Conservation (phyloP, 257 asterid species). For the Plantago ovata region DNA sequence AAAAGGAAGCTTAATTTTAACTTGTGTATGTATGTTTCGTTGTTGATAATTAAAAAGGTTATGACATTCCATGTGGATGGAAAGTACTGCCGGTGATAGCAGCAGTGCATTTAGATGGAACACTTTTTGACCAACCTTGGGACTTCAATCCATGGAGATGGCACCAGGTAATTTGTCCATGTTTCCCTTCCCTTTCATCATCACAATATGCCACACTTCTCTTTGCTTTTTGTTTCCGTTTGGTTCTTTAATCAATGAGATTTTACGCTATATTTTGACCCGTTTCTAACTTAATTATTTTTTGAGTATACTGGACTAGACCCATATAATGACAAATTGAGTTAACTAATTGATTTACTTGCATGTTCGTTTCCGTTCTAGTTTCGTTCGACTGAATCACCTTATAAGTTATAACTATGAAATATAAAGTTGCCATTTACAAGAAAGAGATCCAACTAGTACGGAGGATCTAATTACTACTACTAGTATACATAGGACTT, state of each 20-base stretch:
- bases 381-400: too few species aligned
- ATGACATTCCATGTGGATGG: constrained; percentile 99
- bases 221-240: constrained; percentile 15
- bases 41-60: constrained; percentile 41
- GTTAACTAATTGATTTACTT: too few species aligned
- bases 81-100: constrained; percentile 92
- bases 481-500: background rate
- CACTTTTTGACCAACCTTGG: constrained; percentile 86
- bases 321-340: too few species aligned
- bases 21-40: background rate
- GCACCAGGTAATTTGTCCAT: constrained; percentile 46
- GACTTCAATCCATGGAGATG: constrained; percentile 98
- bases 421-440: too few species aligned
- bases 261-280: too few species aligned
- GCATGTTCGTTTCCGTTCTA: too few species aligned
- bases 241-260: too few species aligned
- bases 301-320: too few species aligned
- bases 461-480: too few species aligned
- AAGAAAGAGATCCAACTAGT: background rate
- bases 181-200: constrained; percentile 18
- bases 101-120: constrained; percentile 93
- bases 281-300: too few species aligned
- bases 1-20: background rate
- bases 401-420: too few species aligned
- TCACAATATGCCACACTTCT: too few species aligned